phyloP scores from a whole-genome alignment of 208 protist genomes.

The Crithidia bombi region DNA sequence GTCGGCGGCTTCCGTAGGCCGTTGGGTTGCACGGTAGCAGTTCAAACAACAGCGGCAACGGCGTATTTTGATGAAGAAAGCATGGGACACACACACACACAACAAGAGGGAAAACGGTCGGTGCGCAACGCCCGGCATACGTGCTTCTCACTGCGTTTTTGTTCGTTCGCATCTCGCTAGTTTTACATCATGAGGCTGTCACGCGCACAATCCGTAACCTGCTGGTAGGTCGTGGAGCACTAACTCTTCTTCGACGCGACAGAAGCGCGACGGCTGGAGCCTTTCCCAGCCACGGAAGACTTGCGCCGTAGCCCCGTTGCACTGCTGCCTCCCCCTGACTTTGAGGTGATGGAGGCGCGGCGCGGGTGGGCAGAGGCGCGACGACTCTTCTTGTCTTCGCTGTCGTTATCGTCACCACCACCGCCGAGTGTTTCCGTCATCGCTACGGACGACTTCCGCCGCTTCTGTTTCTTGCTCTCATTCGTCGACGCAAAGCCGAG shows the following conservation, averaged over 20 bases:
- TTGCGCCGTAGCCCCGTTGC: conserved; percentile 5
- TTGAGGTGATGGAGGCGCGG: conserved; percentile 4
- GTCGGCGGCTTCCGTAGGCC: no score
- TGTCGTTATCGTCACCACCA: neutral
- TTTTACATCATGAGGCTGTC: no score
- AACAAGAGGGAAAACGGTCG: no score
- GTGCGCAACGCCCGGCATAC: no score
- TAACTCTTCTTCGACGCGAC: conserved; percentile 24
- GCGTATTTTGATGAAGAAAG: no score
- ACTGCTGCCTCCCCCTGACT: neutral
- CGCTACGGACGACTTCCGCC: conserved; percentile 29
- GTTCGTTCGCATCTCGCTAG: no score
- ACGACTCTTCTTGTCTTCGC: neutral
- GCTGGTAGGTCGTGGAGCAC: no score
- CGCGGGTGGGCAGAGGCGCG: conserved; percentile 2
- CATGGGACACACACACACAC: no score
- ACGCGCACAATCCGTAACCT: no score
- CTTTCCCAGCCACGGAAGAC: conserved; percentile 1
- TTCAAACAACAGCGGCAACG: no score
- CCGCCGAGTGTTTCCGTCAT: neutral
- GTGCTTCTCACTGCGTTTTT: no score
- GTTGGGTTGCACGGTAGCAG: no score
- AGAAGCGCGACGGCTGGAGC: conserved; percentile 4
- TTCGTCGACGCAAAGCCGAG: conserved; percentile 26
- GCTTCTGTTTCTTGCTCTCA: conserved; percentile 7